Evolutionary conservation across 2,329 filamentous ascomycete genomes (phyloP).

Genomic region (Alternaria panax): DNA sequence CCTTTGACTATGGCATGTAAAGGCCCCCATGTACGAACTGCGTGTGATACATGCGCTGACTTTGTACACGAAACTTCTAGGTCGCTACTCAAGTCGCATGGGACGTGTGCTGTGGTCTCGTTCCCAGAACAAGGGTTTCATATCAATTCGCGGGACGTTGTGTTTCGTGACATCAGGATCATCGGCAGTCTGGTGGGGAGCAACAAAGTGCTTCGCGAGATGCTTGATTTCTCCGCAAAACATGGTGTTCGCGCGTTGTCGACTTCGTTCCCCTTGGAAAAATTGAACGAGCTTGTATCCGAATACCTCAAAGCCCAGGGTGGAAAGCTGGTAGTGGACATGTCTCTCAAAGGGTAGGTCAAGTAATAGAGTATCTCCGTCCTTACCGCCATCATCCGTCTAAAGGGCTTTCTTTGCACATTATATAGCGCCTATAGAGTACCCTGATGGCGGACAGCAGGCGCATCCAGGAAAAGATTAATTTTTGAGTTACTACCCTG

Average conservation of each 20-base stretch:
- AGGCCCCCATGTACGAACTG: too few relatives aligned
- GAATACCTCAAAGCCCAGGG: slow-evolving; percentile 55
- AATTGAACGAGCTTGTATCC: slow-evolving; percentile 53
- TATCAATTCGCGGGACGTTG: slow-evolving; percentile 52
- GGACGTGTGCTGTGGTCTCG: slow-evolving; percentile 56
- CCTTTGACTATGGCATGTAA: slow-evolving; percentile 59
- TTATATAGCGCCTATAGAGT: neutral
- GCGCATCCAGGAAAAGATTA: neutral
- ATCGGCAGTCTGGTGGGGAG: slow-evolving; percentile 54
- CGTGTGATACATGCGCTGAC: too few relatives aligned
- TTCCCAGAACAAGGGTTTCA: slow-evolving; percentile 57
- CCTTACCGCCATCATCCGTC: fast-evolving
- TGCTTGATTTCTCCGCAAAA: slow-evolving; percentile 50
- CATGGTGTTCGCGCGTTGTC: slow-evolving; percentile 46
- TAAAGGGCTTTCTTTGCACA: neutral
- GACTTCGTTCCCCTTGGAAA: slow-evolving; percentile 46
- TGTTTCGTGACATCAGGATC: slow-evolving; percentile 56
- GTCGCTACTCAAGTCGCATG: slow-evolving; percentile 54
- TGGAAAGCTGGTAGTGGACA: slow-evolving; percentile 57
- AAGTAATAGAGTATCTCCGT: neutral
- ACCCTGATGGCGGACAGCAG: neutral
- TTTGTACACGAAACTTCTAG: too few relatives aligned
- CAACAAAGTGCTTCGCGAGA: slow-evolving; percentile 52
- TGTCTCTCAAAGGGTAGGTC: slow-evolving; percentile 30
- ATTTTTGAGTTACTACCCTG: neutral